phyloP scores from a whole-genome alignment of 1,284 basidiomycete species.

The Ustilago crameri region DNA sequence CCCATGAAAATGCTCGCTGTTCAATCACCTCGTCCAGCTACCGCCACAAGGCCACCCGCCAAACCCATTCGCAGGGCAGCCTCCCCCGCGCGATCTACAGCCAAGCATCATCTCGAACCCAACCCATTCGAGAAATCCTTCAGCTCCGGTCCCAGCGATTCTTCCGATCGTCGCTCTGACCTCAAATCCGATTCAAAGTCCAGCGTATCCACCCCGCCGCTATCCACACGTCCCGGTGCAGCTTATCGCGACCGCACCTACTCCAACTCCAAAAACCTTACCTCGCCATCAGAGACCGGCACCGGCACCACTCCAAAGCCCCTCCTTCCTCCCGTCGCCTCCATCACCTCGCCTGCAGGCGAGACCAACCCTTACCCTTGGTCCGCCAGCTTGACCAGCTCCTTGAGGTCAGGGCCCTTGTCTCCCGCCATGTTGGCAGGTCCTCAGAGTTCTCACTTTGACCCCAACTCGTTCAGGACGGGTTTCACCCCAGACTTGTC shows the following conservation, averaged over 20 bases:
- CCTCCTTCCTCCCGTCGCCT: constrained; percentile 83
- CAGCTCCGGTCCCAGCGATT: constrained; percentile 71
- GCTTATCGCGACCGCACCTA: constrained; percentile 44
- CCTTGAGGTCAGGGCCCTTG: constrained; percentile 87
- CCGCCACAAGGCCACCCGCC: constrained; percentile 44
- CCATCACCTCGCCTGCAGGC: constrained; percentile 84
- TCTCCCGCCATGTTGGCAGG: constrained; percentile 94
- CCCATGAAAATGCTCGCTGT: constrained; percentile 24
- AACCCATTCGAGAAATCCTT: constrained; percentile 98
- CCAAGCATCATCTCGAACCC: constrained; percentile 76
- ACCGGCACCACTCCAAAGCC: constrained; percentile 51
- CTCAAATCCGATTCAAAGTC: constrained; percentile 29
- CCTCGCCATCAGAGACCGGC: constrained; percentile 25
- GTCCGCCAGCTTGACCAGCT: constrained; percentile 70
- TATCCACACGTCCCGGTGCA: constrained; percentile 45
- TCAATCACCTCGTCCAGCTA: constrained; percentile 38
- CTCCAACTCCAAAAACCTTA: constrained; percentile 33
- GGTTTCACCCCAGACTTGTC: constrained; percentile 80
- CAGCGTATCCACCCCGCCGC: constrained; percentile 44
- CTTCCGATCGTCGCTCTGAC: constrained; percentile 40
- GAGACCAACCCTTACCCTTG: constrained; percentile 61
- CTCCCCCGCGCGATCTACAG: constrained; percentile 34
- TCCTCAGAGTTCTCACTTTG: constrained; percentile 76
- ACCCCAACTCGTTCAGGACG: constrained; percentile 75
- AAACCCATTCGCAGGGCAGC: constrained; percentile 29